Base-by-base conservation (phyloP, 176 grass and related monocot genomes). In the Bothriochloa decipiens region DNA sequence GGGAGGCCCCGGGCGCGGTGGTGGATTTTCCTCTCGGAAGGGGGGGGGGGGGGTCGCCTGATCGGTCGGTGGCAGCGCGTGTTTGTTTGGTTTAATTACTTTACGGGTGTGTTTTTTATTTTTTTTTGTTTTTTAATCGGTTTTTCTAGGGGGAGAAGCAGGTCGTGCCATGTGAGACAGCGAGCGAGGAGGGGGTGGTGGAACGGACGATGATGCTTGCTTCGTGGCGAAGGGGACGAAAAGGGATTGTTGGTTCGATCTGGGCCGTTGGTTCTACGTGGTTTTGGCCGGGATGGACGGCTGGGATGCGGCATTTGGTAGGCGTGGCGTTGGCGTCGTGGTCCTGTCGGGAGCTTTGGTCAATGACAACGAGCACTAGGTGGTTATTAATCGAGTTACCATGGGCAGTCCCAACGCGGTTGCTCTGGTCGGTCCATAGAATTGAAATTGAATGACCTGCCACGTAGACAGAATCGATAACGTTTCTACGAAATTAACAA, bases 41-140 rank as follows among this genome's bases (percentile, higher is more conserved):
- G 11, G 29, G 49, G 75, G 11, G 75, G 11, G 5, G 75, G 7
- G 79, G 65, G 17, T 72, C 78, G 78, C 75, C 85, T 81, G 85
- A 76, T 77, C 72, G 84, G 75, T 84, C 79, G 88, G 88, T 86
- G 64, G 75, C 81, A 57, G 43, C 62, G 85, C 75, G 85, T 87
- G 61, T 84, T 70, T 87, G 61, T 83, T 70, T 65, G 81, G 80
- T 77, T 23, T 60, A 23, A 60, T 60, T n/a, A 61, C 80, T 75
- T 74, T 82, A 22, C 79, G 45, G 66, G 74, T 6, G 67, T 60
- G 70, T 68, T 37, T 78, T 69, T 79, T 28, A 27, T 84, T 74
- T 74, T 78, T 40, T 27, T 78, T 61, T 78, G 64, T 43, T 80
- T 74, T 81, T 78, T 41, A 33, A 32, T 47, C 25, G 45, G 7